Evolutionary conservation across 164 flowering plant species (phyloP).

Genomic region (Tetrastigma voinierianum): DNA sequence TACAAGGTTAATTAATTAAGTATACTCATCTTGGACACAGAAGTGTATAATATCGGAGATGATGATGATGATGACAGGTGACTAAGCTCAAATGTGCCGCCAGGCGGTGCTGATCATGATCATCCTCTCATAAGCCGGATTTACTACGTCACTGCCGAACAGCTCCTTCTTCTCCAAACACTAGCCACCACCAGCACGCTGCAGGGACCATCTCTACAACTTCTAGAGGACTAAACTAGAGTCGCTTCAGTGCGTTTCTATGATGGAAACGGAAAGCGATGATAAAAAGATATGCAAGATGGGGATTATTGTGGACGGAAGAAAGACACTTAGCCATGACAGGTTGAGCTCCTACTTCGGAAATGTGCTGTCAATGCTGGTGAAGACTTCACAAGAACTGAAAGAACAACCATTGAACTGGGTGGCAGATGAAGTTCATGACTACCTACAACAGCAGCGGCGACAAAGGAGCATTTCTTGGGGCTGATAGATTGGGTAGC

Average conservation of each 20-base stretch:
- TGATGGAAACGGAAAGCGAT: conserved; percentile 11
- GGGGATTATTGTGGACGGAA: conserved; percentile 55
- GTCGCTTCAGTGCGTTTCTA: conserved; percentile 40
- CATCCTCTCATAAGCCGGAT: conserved; percentile 37
- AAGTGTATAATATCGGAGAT: no score
- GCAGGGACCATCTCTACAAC: background rate
- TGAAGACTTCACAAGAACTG: conserved; percentile 30
- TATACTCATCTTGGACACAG: no score
- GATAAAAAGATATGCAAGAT: conserved; percentile 21
- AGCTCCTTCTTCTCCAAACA: conserved; percentile 28
- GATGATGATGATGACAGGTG: no score
- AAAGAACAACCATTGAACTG: conserved; percentile 27
- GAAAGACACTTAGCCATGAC: no score
- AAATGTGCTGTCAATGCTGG: conserved; percentile 51
- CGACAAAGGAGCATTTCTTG: conserved; percentile 46
- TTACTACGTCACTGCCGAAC: conserved; percentile 28
- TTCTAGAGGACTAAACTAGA: conserved; percentile 32
- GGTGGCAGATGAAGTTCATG: conserved; percentile 41
- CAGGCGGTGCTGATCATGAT: background rate
- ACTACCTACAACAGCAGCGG: conserved; percentile 25
- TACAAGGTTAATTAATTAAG: no score
- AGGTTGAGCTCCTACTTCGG: conserved; percentile 42
- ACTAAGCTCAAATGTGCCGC: no score
- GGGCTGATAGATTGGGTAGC: conserved; percentile 64
- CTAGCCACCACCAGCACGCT: no score